Evolutionary conservation across 2,329 filamentous ascomycete species (phyloP).

Genomic region (Blumeria hordei): DNA sequence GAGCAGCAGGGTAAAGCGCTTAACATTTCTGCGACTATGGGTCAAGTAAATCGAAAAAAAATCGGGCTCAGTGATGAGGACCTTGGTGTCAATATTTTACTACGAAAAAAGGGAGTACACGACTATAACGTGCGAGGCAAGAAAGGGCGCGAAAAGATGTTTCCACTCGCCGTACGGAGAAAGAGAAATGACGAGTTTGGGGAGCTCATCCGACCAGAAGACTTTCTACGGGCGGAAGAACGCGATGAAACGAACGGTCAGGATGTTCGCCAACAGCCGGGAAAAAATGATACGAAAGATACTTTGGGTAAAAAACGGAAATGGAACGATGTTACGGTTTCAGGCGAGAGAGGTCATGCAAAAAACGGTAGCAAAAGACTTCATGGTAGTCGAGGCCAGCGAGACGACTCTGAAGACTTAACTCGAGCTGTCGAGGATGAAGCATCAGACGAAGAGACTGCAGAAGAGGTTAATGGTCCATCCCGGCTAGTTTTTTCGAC

Average conservation of each 20-base stretch:
- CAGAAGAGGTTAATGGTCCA: slow-evolving; percentile 34
- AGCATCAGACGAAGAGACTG: slow-evolving; percentile 32
- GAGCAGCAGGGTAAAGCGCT: slow-evolving; percentile 81
- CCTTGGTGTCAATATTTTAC: slow-evolving; percentile 69
- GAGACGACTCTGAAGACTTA: slow-evolving; percentile 20
- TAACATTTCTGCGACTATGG: slow-evolving; percentile 67
- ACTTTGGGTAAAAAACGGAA: slow-evolving; percentile 77
- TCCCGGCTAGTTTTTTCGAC: slow-evolving; percentile 47
- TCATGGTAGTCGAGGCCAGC: slow-evolving; percentile 19
- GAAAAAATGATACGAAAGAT: slow-evolving; percentile 27
- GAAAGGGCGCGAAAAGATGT: slow-evolving; percentile 77
- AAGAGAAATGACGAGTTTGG: slow-evolving; percentile 77
- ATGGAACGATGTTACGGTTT: slow-evolving; percentile 49
- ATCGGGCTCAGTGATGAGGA: slow-evolving; percentile 72
- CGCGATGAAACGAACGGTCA: slow-evolving; percentile 51
- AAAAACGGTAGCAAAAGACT: slow-evolving; percentile 34
- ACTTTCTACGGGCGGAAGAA: slow-evolving; percentile 82
- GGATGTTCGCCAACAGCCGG: slow-evolving; percentile 27
- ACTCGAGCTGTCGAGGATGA: slow-evolving; percentile 23
- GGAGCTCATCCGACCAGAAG: slow-evolving; percentile 78
- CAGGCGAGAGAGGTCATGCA: slow-evolving; percentile 17
- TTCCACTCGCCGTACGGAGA: slow-evolving; percentile 61
- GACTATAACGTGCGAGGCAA: slow-evolving; percentile 85
- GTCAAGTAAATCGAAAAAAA: slow-evolving; percentile 65
- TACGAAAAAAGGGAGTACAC: slow-evolving; percentile 73